Evolutionary conservation across 148 eudicot species (phyloP), one percentile per base, ranked within the genome.

Genomic region (Vaccinium macrocarpon): DNA sequence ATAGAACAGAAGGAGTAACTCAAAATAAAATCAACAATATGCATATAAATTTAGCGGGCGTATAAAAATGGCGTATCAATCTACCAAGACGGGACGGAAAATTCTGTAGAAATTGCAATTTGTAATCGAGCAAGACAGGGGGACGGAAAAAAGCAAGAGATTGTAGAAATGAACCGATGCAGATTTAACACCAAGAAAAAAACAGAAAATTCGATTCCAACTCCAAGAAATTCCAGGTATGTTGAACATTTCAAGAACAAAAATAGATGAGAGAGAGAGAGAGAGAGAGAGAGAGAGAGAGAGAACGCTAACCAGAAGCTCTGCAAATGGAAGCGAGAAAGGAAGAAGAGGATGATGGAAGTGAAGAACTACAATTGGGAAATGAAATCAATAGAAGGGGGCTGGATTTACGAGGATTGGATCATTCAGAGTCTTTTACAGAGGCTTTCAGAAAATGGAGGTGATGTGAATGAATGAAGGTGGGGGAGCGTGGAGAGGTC

Each of bases 281-380:
- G 32, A 77, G 80, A 51, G 59, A 78, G 80, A 13, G 51, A 73
- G 76, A 72, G 52, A 76, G 80, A 76, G 32, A 77, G 80, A 51
- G 59, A 78, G 80, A 13, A 42, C 15, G 81, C 81, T 52, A 52
- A 78, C 81, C 81, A 53, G 81, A 53, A 15, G 50, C 81, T 27
- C 81, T 27, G 32, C 56, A n/a, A 76, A 50, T 13, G 14, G 0
- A 49, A 76, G 23, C 27, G 15, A 9, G 29, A 49, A 50, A 50
- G 27, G 57, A 48, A 48, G 79, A 76, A 21, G n/a, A 19, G 1
- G 5, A 21, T 8, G 35, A 76, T 0, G 23, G 25, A 19, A 32
- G 48, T 15, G n/a, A 13, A 18, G 6, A 18, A 49, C 1, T 1
- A 1, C 55, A 11, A 76, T 1, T 49, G 38, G 53, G 51, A 53